Base-by-base conservation (phyloP, 2,329 filamentous ascomycete genomes). In the Ustulina deusta region DNA sequence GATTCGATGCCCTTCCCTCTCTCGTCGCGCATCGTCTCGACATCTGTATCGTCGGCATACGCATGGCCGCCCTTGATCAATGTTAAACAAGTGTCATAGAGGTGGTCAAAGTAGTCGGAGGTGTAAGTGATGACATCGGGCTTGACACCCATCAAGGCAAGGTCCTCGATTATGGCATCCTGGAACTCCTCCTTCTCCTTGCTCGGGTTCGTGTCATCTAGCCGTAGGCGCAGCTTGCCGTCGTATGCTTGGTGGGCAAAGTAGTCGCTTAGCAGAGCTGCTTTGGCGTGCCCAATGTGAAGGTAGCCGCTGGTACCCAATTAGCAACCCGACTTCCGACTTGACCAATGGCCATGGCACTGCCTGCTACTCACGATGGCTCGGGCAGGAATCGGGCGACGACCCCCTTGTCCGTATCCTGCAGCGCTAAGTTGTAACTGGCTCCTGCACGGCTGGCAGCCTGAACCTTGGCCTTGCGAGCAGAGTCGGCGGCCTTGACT, bases 121-220 rank as follows among this genome's bases (percentile, higher is more conserved):
- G 96, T 97, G 83, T 95, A 97, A 20, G 93, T 93, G 66, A 94
- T 86, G 72, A 87, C 87, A 80, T 97, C 95, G 25, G 94, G 93
- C 81, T 92, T 93, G 80, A 99, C 93, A 34, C 94, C 95, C 86
- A 99, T 93, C 61, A 98, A 86, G 57, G 90, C 89, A 58, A 97
- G 87, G 80, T 99, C 96, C 83, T 97, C 91, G 44, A 97, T 85
- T 70, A 99, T 99, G 5, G 94, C 88, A 81, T 98, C 94, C 79
- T 98, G 91, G 79, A 91, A 99, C 83, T 98, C 96, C 79, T 95
- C 90, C 84, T 97, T 97, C 85, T 99, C 96, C 80, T 98, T 98
- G 68, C 92, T 90, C 7, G 96, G 96, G 82, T 99, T 99, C 64
- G 96, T 99, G 78, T 99, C 96, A 78, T 99, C 96, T 77, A 99